Evolutionary conservation across 2,329 filamentous ascomycete genomes (phyloP).

Genomic region (Claviceps sorghi): DNA sequence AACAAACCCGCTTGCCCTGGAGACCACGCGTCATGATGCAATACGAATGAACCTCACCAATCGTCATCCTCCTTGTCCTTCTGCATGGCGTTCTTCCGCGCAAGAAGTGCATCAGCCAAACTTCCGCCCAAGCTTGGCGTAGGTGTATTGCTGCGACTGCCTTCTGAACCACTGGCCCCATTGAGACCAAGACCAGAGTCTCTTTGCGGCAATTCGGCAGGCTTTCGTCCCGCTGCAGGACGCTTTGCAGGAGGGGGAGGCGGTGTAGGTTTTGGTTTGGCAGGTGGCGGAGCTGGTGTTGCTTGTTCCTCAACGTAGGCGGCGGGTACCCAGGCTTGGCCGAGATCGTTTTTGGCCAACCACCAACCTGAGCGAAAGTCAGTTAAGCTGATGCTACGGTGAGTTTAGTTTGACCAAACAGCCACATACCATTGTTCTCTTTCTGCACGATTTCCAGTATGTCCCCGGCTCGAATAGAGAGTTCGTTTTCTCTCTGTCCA

Average conservation of each 20-base stretch:
- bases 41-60: conserved; percentile 33
- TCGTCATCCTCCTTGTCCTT: conserved; percentile 55
- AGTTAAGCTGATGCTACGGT: background rate
- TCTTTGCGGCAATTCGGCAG: conserved; percentile 51
- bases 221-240: conserved; percentile 58
- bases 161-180: conserved; percentile 38
- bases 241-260: conserved; percentile 70
- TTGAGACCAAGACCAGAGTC: conserved; percentile 56
- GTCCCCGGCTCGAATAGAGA: conserved; percentile 66
- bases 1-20: conserved; percentile 14
- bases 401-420: background rate
- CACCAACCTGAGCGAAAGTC: conserved; percentile 65
- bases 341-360: conserved; percentile 59
- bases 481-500: conserved; percentile 71
- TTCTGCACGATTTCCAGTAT: conserved; percentile 84
- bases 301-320: conserved; percentile 84
- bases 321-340: conserved; percentile 87
- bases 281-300: conserved; percentile 44
- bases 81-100: conserved; percentile 63
- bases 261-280: conserved; percentile 50
- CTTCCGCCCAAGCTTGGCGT: conserved; percentile 59
- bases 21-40: background rate
- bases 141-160: conserved; percentile 56
- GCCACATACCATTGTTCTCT: conserved; percentile 70
- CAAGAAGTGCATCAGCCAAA: conserved; percentile 63